These are phyloP conservation scores for Candida ponderosae DNA, from an alignment of 805 yeast genomes.

Conservation along the genomic window DNA sequence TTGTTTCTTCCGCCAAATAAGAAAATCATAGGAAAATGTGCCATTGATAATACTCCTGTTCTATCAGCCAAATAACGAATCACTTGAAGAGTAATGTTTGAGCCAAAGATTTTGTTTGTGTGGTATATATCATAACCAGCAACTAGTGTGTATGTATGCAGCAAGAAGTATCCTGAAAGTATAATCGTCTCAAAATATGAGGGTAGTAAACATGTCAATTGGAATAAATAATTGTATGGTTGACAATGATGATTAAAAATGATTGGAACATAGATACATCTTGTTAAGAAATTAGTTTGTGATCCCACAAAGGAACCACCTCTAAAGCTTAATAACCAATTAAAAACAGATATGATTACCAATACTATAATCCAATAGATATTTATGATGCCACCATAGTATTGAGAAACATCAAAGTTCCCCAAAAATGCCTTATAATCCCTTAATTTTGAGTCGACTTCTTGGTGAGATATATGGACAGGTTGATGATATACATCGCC, in stretches of 20 bases:
- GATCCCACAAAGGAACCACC: too few species aligned
- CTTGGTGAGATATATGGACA: background rate
- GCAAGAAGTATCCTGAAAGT: conserved; percentile 23
- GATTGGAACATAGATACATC: too few species aligned
- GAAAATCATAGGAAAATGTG: conserved; percentile 44
- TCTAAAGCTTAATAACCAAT: too few species aligned
- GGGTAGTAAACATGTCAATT: conserved; percentile 14
- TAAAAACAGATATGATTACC: background rate
- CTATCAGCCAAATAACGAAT: conserved; percentile 21
- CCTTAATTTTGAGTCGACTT: conserved; percentile 3
- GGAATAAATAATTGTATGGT: conserved; percentile 7
- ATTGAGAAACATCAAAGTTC: conserved; percentile 15
- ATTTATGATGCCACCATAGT: conserved; percentile 13
- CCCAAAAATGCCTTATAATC: conserved; percentile 19
- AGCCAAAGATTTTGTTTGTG: conserved; percentile 13
- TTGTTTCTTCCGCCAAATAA: conserved; percentile 72
- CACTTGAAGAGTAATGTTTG: conserved; percentile 5
- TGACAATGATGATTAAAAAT: conserved; percentile 13
- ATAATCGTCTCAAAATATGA: conserved; percentile 18
- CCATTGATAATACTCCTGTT: conserved; percentile 22
- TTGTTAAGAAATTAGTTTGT: too few species aligned
- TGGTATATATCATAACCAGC: conserved; percentile 6
- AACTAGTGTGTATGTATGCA: conserved; percentile 8
- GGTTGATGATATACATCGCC: background rate
- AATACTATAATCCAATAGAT: conserved; percentile 12